A percentile compares a stretch with the other conserved stretches of the same genome.
phyloP scores from a whole-genome alignment of 371 early-diverging fungal genomes.

The Capillidium heterosporum region DNA sequence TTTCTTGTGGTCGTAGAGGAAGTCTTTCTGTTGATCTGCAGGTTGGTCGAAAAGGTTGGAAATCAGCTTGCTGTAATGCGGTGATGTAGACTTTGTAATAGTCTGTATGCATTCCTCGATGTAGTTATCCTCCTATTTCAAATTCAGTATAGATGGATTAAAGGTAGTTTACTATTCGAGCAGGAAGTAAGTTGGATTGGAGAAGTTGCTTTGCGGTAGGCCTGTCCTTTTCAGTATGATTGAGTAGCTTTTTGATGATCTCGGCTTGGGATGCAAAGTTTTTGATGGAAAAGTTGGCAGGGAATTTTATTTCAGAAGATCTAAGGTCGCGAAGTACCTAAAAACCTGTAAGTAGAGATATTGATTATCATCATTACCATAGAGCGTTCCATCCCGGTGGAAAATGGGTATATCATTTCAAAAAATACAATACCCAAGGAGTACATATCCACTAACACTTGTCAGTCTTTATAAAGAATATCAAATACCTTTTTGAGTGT shows the following conservation, averaged over 20 bases:
- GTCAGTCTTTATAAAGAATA: neutral
- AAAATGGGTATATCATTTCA: conserved; percentile 49
- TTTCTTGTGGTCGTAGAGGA: conserved; percentile 70
- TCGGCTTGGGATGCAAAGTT: conserved; percentile 35
- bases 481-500: conserved; percentile 22
- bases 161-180: conserved; percentile 24
- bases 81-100: conserved; percentile 65
- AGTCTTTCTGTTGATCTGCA: conserved; percentile 69
- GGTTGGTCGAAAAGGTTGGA: conserved; percentile 60
- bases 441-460: conserved; percentile 7
- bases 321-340: conserved; percentile 36
- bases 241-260: conserved; percentile 53
- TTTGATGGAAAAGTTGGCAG: conserved; percentile 45
- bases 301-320: conserved; percentile 42
- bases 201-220: conserved; percentile 72
- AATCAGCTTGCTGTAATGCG: conserved; percentile 70
- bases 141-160: too few relatives aligned
- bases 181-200: conserved; percentile 57
- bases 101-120: conserved; percentile 78
- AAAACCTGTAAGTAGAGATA: neutral
- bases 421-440: conserved; percentile 34
- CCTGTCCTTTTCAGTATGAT: conserved; percentile 61
- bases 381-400: conserved; percentile 59
- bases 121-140: conserved; percentile 58
- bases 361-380: conserved; percentile 5